These are phyloP conservation scores for Ophiostoma sp. DNA, from an alignment of 2,329 filamentous ascomycete genomes.

Conservation along the genomic window DNA sequence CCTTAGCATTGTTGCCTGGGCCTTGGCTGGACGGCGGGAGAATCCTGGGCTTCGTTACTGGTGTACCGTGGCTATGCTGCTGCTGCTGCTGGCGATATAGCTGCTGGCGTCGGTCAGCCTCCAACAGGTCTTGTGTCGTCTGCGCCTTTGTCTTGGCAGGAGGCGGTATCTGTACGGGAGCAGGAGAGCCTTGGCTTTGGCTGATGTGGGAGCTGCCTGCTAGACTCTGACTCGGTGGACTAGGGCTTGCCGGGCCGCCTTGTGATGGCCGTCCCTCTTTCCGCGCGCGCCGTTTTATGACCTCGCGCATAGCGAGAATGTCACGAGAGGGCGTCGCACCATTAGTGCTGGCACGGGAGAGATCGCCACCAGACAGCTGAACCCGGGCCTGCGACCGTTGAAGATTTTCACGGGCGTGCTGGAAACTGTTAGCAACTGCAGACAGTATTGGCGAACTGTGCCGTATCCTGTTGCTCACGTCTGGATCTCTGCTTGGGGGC, in stretches of 20 bases:
- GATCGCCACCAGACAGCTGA: no score
- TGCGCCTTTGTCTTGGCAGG: background rate
- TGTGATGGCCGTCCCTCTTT: slow-evolving; percentile 1
- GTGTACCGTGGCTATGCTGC: background rate
- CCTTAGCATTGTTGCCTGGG: slow-evolving; percentile 8
- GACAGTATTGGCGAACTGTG: background rate
- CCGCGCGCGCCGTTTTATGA: slow-evolving; percentile 19
- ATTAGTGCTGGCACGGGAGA: background rate
- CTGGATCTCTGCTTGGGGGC: background rate
- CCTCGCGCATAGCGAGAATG: slow-evolving; percentile 17
- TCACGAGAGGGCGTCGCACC: slow-evolving; percentile 12
- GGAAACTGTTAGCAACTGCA: background rate
- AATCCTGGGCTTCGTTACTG: background rate
- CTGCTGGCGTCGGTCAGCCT: slow-evolving; percentile 13
- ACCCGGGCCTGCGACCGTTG: background rate
- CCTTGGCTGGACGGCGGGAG: slow-evolving; percentile 12
- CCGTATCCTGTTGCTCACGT: background rate
- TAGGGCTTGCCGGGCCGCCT: background rate
- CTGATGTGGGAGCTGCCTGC: background rate
- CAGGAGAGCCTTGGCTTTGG: background rate
- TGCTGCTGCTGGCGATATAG: background rate
- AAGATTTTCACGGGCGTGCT: background rate
- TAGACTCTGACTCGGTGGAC: background rate
- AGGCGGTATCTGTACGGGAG: background rate
- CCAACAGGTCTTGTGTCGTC: background rate